These are phyloP conservation scores for Catharanthus roseus DNA, from an alignment of 257 asterid genomes.

Conservation along the genomic window DNA sequence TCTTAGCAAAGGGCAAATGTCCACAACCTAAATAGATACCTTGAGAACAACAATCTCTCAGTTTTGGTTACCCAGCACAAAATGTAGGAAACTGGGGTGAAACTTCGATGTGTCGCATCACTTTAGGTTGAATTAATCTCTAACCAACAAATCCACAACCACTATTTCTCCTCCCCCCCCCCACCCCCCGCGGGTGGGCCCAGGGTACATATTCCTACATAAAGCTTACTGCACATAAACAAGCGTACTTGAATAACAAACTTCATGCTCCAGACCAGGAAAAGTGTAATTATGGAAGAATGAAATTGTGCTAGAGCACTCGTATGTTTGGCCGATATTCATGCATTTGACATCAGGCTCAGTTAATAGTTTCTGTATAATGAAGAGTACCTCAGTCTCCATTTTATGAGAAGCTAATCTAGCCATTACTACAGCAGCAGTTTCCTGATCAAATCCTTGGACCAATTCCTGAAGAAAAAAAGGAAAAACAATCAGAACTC, in stretches of 20 bases:
- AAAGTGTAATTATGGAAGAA: not conserved
- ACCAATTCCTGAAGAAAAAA: slow-evolving; percentile 59
- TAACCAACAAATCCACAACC: not conserved
- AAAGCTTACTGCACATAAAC: not conserved
- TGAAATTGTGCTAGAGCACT: not conserved
- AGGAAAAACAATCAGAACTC: not conserved
- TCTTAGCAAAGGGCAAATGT: not conserved
- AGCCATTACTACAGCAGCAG: slow-evolving; percentile 92
- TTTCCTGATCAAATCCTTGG: slow-evolving; percentile 98
- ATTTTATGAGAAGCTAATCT: slow-evolving; percentile 90
- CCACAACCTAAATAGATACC: too few species aligned
- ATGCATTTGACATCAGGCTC: too few species aligned
- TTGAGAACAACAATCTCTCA: not conserved
- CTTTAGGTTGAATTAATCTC: not conserved
- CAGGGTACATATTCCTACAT: not conserved
- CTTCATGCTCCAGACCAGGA: not conserved
- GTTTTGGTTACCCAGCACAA: not conserved
- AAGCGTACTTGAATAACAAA: not conserved
- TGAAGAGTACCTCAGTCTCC: slow-evolving; percentile 80
- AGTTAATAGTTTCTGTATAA: not conserved
- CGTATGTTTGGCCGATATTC: not conserved
- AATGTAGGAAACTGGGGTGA: not conserved
- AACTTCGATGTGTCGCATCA: not conserved
- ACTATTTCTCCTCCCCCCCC: too few species aligned
- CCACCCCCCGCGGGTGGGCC: too few species aligned